These are phyloP conservation scores for Verticillium isaacii DNA, from an alignment of 2,329 filamentous ascomycete species.

Conservation along the genomic window DNA sequence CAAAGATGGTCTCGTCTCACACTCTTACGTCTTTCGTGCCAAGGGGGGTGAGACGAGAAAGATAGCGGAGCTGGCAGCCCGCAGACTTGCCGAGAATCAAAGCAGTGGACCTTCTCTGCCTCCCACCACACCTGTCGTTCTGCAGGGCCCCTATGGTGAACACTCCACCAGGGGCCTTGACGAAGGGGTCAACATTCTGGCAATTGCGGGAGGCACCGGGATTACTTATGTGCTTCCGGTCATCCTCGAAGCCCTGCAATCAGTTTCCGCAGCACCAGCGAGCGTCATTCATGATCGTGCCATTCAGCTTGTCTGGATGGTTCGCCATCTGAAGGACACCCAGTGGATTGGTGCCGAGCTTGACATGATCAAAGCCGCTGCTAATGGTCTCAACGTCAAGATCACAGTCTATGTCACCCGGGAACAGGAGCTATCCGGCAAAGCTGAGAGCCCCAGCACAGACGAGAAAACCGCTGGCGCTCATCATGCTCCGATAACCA, in stretches of 20 bases:
- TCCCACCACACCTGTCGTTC: slow-evolving; percentile 48
- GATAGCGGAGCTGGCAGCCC: slow-evolving; percentile 39
- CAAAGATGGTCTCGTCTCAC: slow-evolving; percentile 33
- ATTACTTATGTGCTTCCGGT: slow-evolving; percentile 38
- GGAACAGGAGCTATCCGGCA: slow-evolving; percentile 10
- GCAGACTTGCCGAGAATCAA: slow-evolving; percentile 3
- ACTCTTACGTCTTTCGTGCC: slow-evolving; percentile 54
- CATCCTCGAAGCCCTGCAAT: slow-evolving; percentile 18
- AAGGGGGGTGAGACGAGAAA: slow-evolving; percentile 56
- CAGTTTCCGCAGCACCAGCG: slow-evolving; percentile 9
- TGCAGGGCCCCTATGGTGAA: slow-evolving; percentile 61
- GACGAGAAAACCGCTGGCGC: slow-evolving; percentile 12
- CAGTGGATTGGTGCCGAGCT: slow-evolving; percentile 57
- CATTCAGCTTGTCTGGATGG: slow-evolving; percentile 60
- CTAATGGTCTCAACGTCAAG: slow-evolving; percentile 51
- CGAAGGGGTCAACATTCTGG: slow-evolving; percentile 32
- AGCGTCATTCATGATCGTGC: slow-evolving; percentile 27
- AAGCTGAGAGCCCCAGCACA: not conserved
- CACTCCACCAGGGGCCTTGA: slow-evolving; percentile 34
- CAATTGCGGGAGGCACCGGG: slow-evolving; percentile 34
- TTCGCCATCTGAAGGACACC: slow-evolving; percentile 49
- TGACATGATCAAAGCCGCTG: slow-evolving; percentile 36
- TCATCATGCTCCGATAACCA: not conserved
- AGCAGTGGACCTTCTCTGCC: not conserved
- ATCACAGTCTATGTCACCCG: slow-evolving; percentile 46